Conservation (phyloP, 2,329 filamentous ascomycete genomes). For the Penicillium brevicompactum region DNA sequence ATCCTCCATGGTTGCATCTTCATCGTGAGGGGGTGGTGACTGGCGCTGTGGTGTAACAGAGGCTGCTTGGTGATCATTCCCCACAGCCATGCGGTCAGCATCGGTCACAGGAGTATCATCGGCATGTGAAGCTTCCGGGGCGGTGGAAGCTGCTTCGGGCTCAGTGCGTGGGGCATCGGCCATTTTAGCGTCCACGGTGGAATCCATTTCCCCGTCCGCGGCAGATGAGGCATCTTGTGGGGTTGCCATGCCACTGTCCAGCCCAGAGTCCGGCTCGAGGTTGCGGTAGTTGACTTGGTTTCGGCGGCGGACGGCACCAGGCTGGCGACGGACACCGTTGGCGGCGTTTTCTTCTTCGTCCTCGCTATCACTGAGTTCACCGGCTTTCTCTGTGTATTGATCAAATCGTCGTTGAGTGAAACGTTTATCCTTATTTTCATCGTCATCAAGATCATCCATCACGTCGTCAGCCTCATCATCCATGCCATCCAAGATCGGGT, state of each 20-base stretch:
- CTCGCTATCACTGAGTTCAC: slow-evolving; percentile 84
- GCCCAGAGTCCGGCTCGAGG: slow-evolving; percentile 56
- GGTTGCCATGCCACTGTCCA: slow-evolving; percentile 55
- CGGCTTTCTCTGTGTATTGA: slow-evolving; percentile 71
- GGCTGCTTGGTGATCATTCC: slow-evolving; percentile 31
- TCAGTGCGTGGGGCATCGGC: slow-evolving; percentile 40
- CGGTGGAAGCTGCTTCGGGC: slow-evolving; percentile 34
- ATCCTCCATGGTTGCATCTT: slow-evolving; percentile 45
- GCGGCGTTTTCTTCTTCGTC: slow-evolving; percentile 74
- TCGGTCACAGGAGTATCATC: slow-evolving; percentile 38
- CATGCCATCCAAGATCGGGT: slow-evolving; percentile 56
- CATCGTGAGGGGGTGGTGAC: slow-evolving; percentile 34
- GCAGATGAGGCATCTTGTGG: slow-evolving; percentile 46
- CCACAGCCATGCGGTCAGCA: slow-evolving; percentile 33
- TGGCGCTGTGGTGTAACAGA: slow-evolving; percentile 34
- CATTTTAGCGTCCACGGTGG: slow-evolving; percentile 41
- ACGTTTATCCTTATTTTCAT: slow-evolving; percentile 81
- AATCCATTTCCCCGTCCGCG: slow-evolving; percentile 48
- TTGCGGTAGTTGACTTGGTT: slow-evolving; percentile 66
- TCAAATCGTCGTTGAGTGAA: slow-evolving; percentile 83
- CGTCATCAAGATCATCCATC: slow-evolving; percentile 74
- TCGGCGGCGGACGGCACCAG: slow-evolving; percentile 50
- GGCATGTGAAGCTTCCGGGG: slow-evolving; percentile 31
- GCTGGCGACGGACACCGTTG: slow-evolving; percentile 69
- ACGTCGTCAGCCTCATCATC: slow-evolving; percentile 68